Percentiles rank a stretch among this genome's conserved stretches.
phyloP scores from a whole-genome alignment of 305 asterid genomes.

The Fraxinus latifolia region DNA sequence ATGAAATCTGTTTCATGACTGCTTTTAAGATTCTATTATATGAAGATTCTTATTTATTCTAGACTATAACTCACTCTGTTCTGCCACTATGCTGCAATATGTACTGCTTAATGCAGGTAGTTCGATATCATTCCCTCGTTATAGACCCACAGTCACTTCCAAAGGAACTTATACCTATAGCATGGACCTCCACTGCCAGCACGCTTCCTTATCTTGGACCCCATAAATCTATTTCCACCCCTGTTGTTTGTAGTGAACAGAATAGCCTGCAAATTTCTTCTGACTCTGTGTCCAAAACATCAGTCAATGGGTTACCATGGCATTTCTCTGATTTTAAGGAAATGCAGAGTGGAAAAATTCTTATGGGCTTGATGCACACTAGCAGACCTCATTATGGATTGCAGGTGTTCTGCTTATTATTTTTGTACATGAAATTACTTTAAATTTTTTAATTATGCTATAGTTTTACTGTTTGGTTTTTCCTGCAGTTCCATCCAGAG shows the following conservation, averaged over 20 bases:
- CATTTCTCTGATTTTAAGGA: conserved; percentile 37
- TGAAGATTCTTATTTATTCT: not conserved
- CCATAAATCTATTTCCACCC: conserved; percentile 32
- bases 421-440: conserved; percentile 6
- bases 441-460: not conserved
- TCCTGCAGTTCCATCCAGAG: conserved; percentile 88
- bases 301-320: conserved; percentile 33
- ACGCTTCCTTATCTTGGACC: conserved; percentile 59
- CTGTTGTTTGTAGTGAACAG: conserved; percentile 40
- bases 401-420: conserved; percentile 55
- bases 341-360: conserved; percentile 43
- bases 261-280: conserved; percentile 24
- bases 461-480: conserved; percentile 22
- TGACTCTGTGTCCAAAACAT: conserved; percentile 29
- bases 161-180: conserved; percentile 79
- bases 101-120: conserved; percentile 55
- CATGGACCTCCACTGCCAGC: conserved; percentile 71
- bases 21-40: not conserved
- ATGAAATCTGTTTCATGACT: not conserved
- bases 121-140: conserved; percentile 92
- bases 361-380: conserved; percentile 94
- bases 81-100: not conserved
- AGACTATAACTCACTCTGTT: not conserved
- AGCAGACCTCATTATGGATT: conserved; percentile 89
- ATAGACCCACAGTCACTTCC: conserved; percentile 83